A percentile compares a stretch with the other conserved stretches of the same genome.
Conservation (phyloP, 108 stramenopile genomes). For the Asterionellopsis glacialis region DNA sequence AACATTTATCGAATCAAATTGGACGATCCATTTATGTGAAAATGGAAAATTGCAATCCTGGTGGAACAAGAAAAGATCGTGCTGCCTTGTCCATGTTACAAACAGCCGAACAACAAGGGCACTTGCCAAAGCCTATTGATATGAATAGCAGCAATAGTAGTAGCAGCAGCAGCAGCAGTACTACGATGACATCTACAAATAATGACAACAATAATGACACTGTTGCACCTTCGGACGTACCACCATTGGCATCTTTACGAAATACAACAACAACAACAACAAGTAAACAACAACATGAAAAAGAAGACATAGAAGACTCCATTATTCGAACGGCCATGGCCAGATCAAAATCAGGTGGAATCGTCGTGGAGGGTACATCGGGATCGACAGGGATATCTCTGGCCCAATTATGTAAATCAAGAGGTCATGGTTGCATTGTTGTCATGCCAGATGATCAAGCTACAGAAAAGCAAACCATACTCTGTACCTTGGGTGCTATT, state of each 20-base stretch:
- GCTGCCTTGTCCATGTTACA: slow-evolving; percentile 85
- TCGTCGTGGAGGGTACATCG: slow-evolving; percentile 93
- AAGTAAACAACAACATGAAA: too few relatives aligned
- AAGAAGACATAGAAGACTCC: too few relatives aligned
- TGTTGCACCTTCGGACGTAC: too few relatives aligned
- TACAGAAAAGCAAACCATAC: slow-evolving; percentile 69
- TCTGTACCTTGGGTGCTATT: slow-evolving; percentile 78
- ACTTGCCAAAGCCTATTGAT: slow-evolving; percentile 55
- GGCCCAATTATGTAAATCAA: slow-evolving; percentile 72
- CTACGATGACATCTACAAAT: too few relatives aligned
- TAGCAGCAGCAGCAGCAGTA: not conserved
- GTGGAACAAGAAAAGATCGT: slow-evolving; percentile 93
- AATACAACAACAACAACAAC: too few relatives aligned
- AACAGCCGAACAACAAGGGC: slow-evolving; percentile 54
- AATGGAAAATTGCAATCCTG: slow-evolving; percentile 82
- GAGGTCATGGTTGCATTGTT: slow-evolving; percentile 84
- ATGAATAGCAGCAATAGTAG: too few relatives aligned
- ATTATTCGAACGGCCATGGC: slow-evolving; percentile 26
- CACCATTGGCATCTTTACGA: too few relatives aligned
- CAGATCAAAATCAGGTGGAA: slow-evolving; percentile 51
- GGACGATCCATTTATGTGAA: slow-evolving; percentile 63
- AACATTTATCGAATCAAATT: slow-evolving; percentile 22
- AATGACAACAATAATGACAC: too few relatives aligned
- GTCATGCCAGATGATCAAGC: slow-evolving; percentile 97
- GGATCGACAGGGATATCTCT: slow-evolving; percentile 96